Evolutionary conservation across 345 rosid species (phyloP).

Genomic region (Gossypium turneri): DNA sequence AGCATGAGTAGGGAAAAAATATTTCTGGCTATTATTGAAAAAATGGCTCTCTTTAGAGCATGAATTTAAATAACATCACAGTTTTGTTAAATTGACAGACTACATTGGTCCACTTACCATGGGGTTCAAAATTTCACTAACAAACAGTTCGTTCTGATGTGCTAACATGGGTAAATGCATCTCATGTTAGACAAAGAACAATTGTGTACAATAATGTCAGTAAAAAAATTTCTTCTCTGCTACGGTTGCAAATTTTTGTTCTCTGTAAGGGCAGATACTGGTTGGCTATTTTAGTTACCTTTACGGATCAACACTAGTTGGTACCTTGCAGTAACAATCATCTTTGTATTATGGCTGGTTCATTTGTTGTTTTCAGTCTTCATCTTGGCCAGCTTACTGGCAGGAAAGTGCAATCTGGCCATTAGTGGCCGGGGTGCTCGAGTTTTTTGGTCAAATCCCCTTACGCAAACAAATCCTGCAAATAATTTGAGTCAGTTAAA

Average conservation of each 20-base stretch:
- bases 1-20: not conserved
- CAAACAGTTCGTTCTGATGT: slow-evolving; percentile 11
- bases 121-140: not conserved
- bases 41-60: slow-evolving; percentile 46
- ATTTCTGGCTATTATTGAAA: slow-evolving; percentile 18
- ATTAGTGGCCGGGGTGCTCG: slow-evolving; percentile 74
- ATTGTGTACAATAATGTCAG: slow-evolving; percentile 36
- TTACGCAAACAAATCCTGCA: slow-evolving; percentile 88
- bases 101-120: slow-evolving; percentile 13
- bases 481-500: slow-evolving; percentile 13
- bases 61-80: slow-evolving; percentile 26
- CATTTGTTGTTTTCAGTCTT: slow-evolving; percentile 22
- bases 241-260: slow-evolving; percentile 21
- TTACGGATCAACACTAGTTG: slow-evolving; percentile 11
- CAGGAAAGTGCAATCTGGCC: slow-evolving; percentile 83
- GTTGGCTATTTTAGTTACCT: slow-evolving; percentile 19
- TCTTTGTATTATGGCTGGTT: slow-evolving; percentile 17
- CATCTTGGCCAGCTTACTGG: slow-evolving; percentile 50
- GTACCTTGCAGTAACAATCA: slow-evolving; percentile 16
- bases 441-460: slow-evolving; percentile 72
- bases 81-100: slow-evolving; percentile 13
- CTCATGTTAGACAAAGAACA: slow-evolving; percentile 31
- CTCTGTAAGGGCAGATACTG: slow-evolving; percentile 11
- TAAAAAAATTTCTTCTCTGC: slow-evolving; percentile 12
- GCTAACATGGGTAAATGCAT: slow-evolving; percentile 21